A percentile compares a stretch with the other conserved stretches of the same genome.
Conservation (phyloP, 441 rosid species). For the Arabidopsis lyrata region DNA sequence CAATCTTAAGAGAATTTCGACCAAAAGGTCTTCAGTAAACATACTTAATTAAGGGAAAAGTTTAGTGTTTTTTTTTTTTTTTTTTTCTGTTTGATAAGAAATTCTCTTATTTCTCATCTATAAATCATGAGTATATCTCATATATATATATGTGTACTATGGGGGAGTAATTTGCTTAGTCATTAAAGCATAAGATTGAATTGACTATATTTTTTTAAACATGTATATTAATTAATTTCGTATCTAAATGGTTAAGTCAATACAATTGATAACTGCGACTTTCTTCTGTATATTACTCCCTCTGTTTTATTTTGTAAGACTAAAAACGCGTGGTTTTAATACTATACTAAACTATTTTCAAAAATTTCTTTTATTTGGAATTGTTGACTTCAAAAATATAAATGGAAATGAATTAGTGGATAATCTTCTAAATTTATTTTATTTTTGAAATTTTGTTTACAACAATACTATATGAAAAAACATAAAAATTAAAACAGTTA, state of each 20-base stretch:
- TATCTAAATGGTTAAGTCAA: not conserved
- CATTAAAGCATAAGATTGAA: not conserved
- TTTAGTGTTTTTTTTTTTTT: not conserved
- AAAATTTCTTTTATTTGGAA: no score
- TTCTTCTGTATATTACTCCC: no score
- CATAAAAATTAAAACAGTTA: no score
- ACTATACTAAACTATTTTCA: no score
- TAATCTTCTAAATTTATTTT: no score
- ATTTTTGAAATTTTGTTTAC: no score
- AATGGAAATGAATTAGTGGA: no score
- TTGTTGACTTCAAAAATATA: no score
- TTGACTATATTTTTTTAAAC: no score
- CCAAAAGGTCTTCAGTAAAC: not conserved
- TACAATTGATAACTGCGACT: not conserved
- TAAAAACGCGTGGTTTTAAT: no score
- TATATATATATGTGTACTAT: not conserved
- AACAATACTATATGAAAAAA: no score
- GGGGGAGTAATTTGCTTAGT: not conserved
- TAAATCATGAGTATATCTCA: not conserved
- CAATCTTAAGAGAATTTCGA: not conserved
- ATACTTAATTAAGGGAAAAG: not conserved
- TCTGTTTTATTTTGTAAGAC: no score
- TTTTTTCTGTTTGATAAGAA: not conserved
- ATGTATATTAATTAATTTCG: not conserved
- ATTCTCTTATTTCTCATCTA: not conserved